Base-by-base conservation (phyloP, 352 stramenopile species). In the Globisporangium spiculum region DNA sequence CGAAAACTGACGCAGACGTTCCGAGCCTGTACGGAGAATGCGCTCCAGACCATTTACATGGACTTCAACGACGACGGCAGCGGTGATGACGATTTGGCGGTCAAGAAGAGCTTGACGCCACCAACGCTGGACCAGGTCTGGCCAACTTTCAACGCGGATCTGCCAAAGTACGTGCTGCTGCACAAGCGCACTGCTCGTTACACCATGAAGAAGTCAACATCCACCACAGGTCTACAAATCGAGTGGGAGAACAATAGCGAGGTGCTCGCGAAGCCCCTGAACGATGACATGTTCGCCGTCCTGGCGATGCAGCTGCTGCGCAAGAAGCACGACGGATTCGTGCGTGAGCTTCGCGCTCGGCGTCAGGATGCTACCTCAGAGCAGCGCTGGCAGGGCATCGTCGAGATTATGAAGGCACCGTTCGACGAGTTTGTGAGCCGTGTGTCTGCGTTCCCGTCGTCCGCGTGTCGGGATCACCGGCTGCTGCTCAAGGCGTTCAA, bases 111-210 rank as follows among this genome's bases (percentile, higher is more conserved):
- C 14, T 30, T 48, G 16, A 46, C 10, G n/a, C 10, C 67, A 7
- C 74, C 66, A 3, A 71, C 66, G 8, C 53, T 85, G 20, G 54
- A 72, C n/a, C 71, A 86, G 18, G 44, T 90, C 24, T 92, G 83
- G 83, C 78, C 81, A 4, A 74, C 69, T 22, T 81, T 75, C 52
- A 48, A n/a, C 1, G 63, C 77, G 4, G 80, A 84, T 27, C 50
- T 89, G 41, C 76, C 78, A 0, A 91, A 89, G 74, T 77, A 83
- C 34, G 27, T 92, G 32, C 66, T 92, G 44, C 68, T 89, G 34
- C 76, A 89, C 70, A 84, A 86, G 68, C 74, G 81, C 32, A 86
- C 80, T 1, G 81, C 75, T 55, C 76, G 83, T 3, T 90, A 88
- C 70, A 71, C 50, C 3, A 71, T 81, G 50, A 63, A 60, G 20